phyloP scores from a whole-genome alignment of 208 protist genomes.

The Trypanosoma cruzi region DNA sequence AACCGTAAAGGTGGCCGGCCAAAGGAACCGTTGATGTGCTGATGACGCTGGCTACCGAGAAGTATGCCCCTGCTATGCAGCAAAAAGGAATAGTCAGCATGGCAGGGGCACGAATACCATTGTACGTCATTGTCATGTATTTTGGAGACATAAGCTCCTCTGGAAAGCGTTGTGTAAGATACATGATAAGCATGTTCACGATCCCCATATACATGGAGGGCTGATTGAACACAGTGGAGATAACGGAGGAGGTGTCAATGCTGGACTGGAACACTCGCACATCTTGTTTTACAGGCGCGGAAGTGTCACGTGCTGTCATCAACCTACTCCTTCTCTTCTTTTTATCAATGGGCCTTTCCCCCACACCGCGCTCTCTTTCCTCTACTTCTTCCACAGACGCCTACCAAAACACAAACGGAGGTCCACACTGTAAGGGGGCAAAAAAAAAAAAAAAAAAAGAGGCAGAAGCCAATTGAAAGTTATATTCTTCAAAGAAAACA shows the following conservation, averaged over 20 bases:
- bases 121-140: constrained; percentile 81
- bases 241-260: constrained; percentile 71
- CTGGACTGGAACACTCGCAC: constrained; percentile 81
- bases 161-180: constrained; percentile 76
- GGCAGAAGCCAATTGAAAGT: background rate
- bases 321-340: background rate
- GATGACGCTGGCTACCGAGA: constrained; percentile 74
- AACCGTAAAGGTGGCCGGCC: constrained; percentile 70
- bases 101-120: constrained; percentile 66
- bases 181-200: constrained; percentile 75
- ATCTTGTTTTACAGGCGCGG: constrained; percentile 42
- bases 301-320: constrained; percentile 10
- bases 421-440: background rate
- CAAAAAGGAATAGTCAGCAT: constrained; percentile 85
- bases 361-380: background rate
- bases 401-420: background rate
- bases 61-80: constrained; percentile 67
- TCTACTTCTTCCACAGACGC: background rate
- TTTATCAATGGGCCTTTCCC: background rate
- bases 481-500: background rate
- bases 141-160: constrained; percentile 79
- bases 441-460: background rate
- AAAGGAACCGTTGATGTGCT: constrained; percentile 54
- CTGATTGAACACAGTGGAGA: constrained; percentile 74
- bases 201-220: constrained; percentile 83